phyloP scores from a whole-genome alignment of 2,329 filamentous ascomycete species.

The Sporothrix pseudoabietina region DNA sequence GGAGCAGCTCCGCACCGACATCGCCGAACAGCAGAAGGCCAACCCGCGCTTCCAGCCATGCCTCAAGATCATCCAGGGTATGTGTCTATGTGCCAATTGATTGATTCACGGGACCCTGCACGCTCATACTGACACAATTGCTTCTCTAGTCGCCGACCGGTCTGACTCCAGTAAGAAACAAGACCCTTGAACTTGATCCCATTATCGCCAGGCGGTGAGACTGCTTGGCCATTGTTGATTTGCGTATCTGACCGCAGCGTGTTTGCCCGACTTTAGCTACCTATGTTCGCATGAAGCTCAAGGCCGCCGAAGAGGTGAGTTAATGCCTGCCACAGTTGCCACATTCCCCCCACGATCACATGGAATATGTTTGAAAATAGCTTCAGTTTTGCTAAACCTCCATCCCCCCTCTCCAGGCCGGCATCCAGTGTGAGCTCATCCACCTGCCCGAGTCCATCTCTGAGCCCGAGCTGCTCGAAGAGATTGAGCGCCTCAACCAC shows the following conservation, averaged over 20 bases:
- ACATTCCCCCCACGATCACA: not conserved
- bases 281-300: slow-evolving; percentile 99
- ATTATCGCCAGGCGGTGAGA: not conserved
- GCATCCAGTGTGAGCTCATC: slow-evolving; percentile 83
- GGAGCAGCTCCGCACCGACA: slow-evolving; percentile 76
- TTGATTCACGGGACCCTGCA: not conserved
- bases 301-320: slow-evolving; percentile 85
- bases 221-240: not conserved
- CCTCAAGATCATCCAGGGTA: slow-evolving; percentile 93
- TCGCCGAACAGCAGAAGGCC: slow-evolving; percentile 74
- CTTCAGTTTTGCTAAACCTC: not conserved
- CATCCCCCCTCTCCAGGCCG: slow-evolving; percentile 61
- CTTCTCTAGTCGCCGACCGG: slow-evolving; percentile 74
- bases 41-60: slow-evolving; percentile 89
- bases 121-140: slow-evolving; percentile 14
- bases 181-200: not conserved
- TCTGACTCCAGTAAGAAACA: slow-evolving; percentile 78
- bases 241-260: not conserved
- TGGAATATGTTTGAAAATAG: too few species aligned
- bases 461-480: slow-evolving; percentile 82
- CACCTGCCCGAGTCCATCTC: slow-evolving; percentile 80
- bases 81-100: slow-evolving; percentile 37
- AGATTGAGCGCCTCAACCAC: slow-evolving; percentile 81
- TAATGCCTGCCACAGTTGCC: not conserved
- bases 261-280: slow-evolving; percentile 62